Conservation (phyloP, 176 grass and related monocot genomes). For the Oryza brachyantha region DNA sequence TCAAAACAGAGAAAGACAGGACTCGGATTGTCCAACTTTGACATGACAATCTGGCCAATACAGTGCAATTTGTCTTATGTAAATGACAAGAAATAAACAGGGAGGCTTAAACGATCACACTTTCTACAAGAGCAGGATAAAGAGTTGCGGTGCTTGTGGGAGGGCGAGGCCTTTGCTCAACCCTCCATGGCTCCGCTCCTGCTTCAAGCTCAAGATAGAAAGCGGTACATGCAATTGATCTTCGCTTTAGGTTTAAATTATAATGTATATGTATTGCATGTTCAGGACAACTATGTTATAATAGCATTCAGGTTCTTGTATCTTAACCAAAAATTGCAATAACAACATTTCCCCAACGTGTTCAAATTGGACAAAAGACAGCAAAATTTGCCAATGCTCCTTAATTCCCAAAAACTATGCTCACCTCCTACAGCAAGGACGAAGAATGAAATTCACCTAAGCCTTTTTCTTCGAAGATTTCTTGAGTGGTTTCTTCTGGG, state of each 20-base stretch:
- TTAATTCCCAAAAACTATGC: constrained; percentile 9
- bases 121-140: too few species aligned
- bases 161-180: too few species aligned
- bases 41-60: too few species aligned
- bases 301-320: constrained; percentile 1
- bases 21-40: too few species aligned
- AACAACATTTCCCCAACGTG: constrained; percentile 29
- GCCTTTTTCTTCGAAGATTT: constrained; percentile 65
- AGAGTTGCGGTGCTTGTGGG: too few species aligned
- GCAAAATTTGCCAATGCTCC: background rate
- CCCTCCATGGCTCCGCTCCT: too few species aligned
- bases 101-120: too few species aligned
- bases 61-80: too few species aligned
- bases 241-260: background rate
- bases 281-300: constrained; percentile 2
- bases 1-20: too few species aligned
- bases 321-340: constrained; percentile 21
- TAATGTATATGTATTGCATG: background rate
- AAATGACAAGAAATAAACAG: too few species aligned
- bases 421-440: constrained; percentile 6
- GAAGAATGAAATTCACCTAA: constrained; percentile 19
- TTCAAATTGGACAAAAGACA: constrained; percentile 30
- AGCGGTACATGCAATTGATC: too few species aligned
- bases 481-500: constrained; percentile 60
- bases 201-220: too few species aligned